Base-by-base conservation (phyloP, 441 rosid genomes). In the Pelargonium myrrhifolium region DNA sequence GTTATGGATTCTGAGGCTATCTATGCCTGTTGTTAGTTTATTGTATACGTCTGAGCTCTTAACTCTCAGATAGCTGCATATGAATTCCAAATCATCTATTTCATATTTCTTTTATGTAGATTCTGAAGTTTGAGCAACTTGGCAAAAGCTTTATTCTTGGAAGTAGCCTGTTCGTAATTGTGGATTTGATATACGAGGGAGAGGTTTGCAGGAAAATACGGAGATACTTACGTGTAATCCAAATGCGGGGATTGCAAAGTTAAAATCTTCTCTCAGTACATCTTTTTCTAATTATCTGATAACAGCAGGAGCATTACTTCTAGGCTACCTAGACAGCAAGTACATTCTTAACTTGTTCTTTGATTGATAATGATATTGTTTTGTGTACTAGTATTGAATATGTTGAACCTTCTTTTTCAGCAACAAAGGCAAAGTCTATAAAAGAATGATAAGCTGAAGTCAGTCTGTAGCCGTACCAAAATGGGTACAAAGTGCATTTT, bases 121-220 rank as follows among this genome's bases (percentile, higher is more conserved):
- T 80, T 77, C 74, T 70, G 71, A 72, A 59, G 75, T 56, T 73
- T 71, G 74, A 71, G 73, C 70, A 72, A 66, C 72, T 51, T 62
- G 68, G 43, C 39, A 17, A 45, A 62, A 55, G 9, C 31, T 68
- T 58, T 56, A 67, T 59, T 42, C 31, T 62, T 67, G 58, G 71
- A 69, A 75, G 64, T 66, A 71, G 69, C 68, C 65, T 47, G 61
- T 55, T 10, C 47, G 37, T 58, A 22, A 58, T 58, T 21, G n/a
- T 64, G 72, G 64, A 22, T 6, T 26, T 53, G 66, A 40, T 69
- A 59, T 67, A 49, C 40, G 60, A 24, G 18, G 45, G 62, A 67
- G 47, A 49, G 64, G 26, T 73, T 65, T 49, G 39, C 64, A 39
- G 64, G 65, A 70, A 47, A 62, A 37, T 60, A 58, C 65, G 26